Base-by-base conservation (phyloP, 768 basidiomycete species). In the Pleurotus sapidus region DNA sequence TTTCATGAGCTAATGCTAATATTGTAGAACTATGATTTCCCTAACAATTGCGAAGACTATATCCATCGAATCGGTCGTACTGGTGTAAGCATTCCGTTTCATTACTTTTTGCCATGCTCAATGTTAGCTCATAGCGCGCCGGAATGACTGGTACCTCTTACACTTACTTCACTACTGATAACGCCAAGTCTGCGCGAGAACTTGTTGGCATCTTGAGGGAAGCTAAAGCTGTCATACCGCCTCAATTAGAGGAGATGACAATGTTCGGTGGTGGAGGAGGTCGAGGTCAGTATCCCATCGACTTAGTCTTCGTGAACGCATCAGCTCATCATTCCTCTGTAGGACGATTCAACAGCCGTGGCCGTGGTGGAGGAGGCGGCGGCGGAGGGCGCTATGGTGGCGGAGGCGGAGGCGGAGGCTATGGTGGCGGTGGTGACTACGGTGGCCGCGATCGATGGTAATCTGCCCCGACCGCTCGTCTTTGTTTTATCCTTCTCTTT, bases 21-120 rank as follows among this genome's bases (percentile, higher is more conserved):
- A 55, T 37, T n/a, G 45, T 63, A 95, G 94, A 95, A 95, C 74
- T 95, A 92, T 70, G 95, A 98, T 71, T 97, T 98, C 79, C 95
- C 95, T 1, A 97, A 97, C 75, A 95, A 96, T 69, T 93, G 91
- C 67, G 95, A 96, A 77, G 95, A 97, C 73, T 98, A 98, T 74
- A 94, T 98, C 59, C 96, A 99, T 75, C 93, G 96, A 64, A 99
- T 99, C 67, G 97, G 96, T 61, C 94, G 96, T 71, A 97, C 96
- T 62, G 95, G 95, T 56, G 92, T 93, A 72, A 46, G 82, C 70
- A 0, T 55, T 45, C 12, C 30, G 48, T 39, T 20, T 18, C 57
- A 39, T 12, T 17, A 1, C 56, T 23, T 18, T 7, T 49, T 17
- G 18, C 14, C 14, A 14, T 51, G 15, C 42, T 50, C 0, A 39